Conservation (phyloP, 2,329 filamentous ascomycete genomes). For the Fusarium miscanthi region DNA sequence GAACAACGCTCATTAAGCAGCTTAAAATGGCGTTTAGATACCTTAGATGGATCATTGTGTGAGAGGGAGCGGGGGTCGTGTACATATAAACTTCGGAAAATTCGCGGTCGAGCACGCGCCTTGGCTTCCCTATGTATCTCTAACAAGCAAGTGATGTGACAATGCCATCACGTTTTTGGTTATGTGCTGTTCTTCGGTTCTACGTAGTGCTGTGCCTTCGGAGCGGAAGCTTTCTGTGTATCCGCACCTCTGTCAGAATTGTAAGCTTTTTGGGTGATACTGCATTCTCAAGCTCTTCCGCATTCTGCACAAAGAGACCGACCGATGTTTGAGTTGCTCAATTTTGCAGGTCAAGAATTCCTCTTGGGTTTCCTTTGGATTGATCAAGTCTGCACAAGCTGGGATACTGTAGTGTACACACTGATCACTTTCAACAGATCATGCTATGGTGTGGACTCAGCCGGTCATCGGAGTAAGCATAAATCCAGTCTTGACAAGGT, state of each 20-base stretch:
- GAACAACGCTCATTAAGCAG: conserved; percentile 95
- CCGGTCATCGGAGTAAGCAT: conserved; percentile 1
- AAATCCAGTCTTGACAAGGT: background rate
- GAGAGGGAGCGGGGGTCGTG: conserved; percentile 49
- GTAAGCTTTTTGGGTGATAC: background rate
- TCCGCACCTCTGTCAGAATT: background rate
- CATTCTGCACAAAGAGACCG: background rate
- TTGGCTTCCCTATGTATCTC: conserved; percentile 52
- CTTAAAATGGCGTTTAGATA: conserved; percentile 27
- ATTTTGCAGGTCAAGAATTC: background rate
- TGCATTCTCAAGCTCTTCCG: background rate
- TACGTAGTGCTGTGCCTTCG: background rate
- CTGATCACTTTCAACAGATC: background rate
- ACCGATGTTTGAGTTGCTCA: background rate
- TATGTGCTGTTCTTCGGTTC: background rate
- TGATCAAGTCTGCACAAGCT: background rate
- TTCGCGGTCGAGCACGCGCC: conserved; percentile 51
- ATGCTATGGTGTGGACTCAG: background rate
- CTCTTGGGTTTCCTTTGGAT: background rate
- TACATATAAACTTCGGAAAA: conserved; percentile 56
- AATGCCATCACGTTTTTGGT: conserved; percentile 30
- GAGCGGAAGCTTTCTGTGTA: background rate
- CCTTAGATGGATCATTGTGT: conserved; percentile 39
- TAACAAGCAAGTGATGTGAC: conserved; percentile 46
- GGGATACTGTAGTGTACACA: background rate